Evolutionary conservation across 1,284 basidiomycete genomes (phyloP).

Genomic region (Afroboletus lepidellus): DNA sequence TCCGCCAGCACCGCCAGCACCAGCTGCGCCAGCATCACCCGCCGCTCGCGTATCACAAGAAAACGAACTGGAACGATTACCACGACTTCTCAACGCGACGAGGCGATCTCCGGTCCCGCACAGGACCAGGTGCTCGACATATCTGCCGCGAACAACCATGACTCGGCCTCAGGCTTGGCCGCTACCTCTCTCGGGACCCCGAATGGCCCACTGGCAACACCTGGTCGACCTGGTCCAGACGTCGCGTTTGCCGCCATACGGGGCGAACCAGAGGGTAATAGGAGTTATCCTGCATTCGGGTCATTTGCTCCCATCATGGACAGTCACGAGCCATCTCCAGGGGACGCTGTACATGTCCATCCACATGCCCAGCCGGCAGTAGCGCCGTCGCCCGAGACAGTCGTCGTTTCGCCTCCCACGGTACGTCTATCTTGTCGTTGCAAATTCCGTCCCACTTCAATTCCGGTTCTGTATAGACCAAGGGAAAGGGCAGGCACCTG

Average conservation of each 20-base stretch:
- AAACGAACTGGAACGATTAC: slow-evolving; percentile 34
- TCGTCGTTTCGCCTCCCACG: slow-evolving; percentile 13
- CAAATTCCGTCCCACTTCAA: slow-evolving; percentile 18
- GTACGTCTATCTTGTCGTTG: slow-evolving; percentile 20
- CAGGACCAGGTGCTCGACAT: slow-evolving; percentile 29
- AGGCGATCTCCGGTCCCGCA: slow-evolving; percentile 8
- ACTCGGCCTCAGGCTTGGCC: not conserved
- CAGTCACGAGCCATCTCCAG: slow-evolving; percentile 11
- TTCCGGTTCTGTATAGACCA: slow-evolving; percentile 20
- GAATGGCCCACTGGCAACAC: slow-evolving; percentile 9
- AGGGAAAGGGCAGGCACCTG: slow-evolving; percentile 28
- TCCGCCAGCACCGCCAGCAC: slow-evolving; percentile 40
- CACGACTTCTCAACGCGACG: slow-evolving; percentile 19
- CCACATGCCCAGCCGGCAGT: slow-evolving; percentile 11
- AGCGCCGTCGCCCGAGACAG: slow-evolving; percentile 11
- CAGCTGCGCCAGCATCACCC: slow-evolving; percentile 33
- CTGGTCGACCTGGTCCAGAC: slow-evolving; percentile 13
- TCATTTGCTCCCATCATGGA: slow-evolving; percentile 27
- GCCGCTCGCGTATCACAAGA: slow-evolving; percentile 33
- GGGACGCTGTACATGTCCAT: not conserved
- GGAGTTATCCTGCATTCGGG: slow-evolving; percentile 26
- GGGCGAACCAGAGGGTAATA: slow-evolving; percentile 17
- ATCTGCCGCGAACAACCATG: slow-evolving; percentile 23
- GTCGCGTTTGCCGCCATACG: slow-evolving; percentile 9
- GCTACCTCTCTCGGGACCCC: slow-evolving; percentile 11